phyloP scores from a whole-genome alignment of 176 grass and related monocot species.

The Rhynchospora tenuis region DNA sequence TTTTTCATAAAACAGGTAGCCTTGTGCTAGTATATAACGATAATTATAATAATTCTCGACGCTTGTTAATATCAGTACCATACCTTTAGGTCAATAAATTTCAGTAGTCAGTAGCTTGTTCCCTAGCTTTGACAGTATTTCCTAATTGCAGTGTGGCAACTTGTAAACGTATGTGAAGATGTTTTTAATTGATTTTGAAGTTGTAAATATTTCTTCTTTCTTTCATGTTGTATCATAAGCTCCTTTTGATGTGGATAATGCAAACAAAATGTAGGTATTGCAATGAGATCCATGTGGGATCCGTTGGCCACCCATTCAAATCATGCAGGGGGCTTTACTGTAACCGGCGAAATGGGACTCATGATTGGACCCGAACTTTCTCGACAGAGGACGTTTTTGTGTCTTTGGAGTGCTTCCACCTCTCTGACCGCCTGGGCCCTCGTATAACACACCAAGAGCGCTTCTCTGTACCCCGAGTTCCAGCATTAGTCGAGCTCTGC shows the following conservation, averaged over 20 bases:
- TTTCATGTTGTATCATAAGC: not conserved
- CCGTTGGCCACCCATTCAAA: slow-evolving; percentile 70
- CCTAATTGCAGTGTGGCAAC: not conserved
- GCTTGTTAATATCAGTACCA: not conserved
- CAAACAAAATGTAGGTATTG: slow-evolving; percentile 52
- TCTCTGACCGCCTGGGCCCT: slow-evolving; percentile 62
- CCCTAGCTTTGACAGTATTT: not conserved
- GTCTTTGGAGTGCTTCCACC: slow-evolving; percentile 76
- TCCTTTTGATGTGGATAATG: not conserved
- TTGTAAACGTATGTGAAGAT: not conserved
- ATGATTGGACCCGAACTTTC: slow-evolving; percentile 69
- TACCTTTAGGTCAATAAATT: not conserved
- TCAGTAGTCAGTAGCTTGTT: slow-evolving; percentile 6
- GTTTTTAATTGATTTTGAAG: too few species aligned
- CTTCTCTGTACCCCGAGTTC: slow-evolving; percentile 55
- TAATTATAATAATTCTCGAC: not conserved
- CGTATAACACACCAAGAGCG: slow-evolving; percentile 80
- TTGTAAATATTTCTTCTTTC: not conserved
- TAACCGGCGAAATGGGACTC: slow-evolving; percentile 54
- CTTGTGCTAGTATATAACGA: not conserved
- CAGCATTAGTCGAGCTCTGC: slow-evolving; percentile 82
- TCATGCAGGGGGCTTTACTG: slow-evolving; percentile 65
- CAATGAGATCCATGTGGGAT: slow-evolving; percentile 79
- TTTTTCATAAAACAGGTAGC: not conserved
- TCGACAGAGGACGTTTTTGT: slow-evolving; percentile 66